These are phyloP conservation scores for Heliamphora exappendiculata DNA, from an alignment of 148 eudicot genomes.

Conservation along the genomic window DNA sequence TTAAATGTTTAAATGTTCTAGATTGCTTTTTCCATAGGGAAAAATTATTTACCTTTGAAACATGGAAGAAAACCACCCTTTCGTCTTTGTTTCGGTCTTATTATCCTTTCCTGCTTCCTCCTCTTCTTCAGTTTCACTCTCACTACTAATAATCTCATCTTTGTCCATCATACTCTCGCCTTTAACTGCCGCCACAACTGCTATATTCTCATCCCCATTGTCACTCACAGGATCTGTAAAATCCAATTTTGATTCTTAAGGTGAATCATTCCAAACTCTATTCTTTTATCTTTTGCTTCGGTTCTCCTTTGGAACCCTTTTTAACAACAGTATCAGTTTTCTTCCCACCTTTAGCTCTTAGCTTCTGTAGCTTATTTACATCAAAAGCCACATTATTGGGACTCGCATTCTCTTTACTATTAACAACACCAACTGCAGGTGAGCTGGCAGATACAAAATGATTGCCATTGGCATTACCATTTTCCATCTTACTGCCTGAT, in stretches of 20 bases:
- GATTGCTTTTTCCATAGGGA: not conserved
- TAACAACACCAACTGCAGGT: conserved; percentile 27
- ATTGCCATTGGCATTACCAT: conserved; percentile 48
- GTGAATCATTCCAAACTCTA: conserved; percentile 86
- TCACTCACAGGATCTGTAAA: conserved; percentile 71
- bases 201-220: conserved; percentile 48
- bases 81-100: conserved; percentile 59
- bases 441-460: conserved; percentile 20
- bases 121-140: conserved; percentile 69
- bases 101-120: conserved; percentile 39
- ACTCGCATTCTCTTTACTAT: conserved; percentile 56
- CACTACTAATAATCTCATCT: conserved; percentile 89
- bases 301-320: conserved; percentile 58
- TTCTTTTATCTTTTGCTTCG: conserved; percentile 79
- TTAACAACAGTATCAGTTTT: conserved; percentile 51
- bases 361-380: conserved; percentile 81
- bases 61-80: conserved; percentile 93
- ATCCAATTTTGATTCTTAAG: conserved; percentile 63
- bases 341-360: conserved; percentile 70
- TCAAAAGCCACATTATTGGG: conserved; percentile 71
- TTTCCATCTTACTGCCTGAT: conserved; percentile 33
- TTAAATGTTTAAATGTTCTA: not conserved
- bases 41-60: conserved; percentile 63
- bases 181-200: conserved; percentile 36
- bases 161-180: conserved; percentile 98